Evolutionary conservation across 495 filamentous ascomycete species (phyloP).

Genomic region (Hypomontagnella monticulosa): DNA sequence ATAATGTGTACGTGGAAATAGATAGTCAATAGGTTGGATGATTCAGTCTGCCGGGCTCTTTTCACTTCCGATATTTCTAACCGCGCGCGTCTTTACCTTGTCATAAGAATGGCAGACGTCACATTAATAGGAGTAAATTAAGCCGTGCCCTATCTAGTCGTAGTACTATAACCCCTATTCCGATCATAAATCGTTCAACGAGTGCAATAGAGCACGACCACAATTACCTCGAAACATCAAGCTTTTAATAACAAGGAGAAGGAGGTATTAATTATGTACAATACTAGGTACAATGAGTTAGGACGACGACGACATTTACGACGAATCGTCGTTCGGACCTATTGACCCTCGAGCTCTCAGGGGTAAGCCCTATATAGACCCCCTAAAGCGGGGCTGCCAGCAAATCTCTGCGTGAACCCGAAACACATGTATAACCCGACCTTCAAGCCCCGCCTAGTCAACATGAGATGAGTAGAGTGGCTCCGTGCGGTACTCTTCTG

Average conservation of each 20-base stretch:
- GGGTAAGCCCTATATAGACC: not conserved
- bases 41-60: no score
- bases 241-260: slow-evolving; percentile 25
- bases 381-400: slow-evolving; percentile 10
- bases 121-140: no score
- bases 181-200: slow-evolving; percentile 5
- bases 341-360: slow-evolving; percentile 11
- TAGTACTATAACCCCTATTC: no score
- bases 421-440: slow-evolving; percentile 13
- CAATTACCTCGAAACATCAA: slow-evolving; percentile 7
- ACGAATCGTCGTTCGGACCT: slow-evolving; percentile 25
- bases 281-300: slow-evolving; percentile 35
- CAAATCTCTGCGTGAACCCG: slow-evolving; percentile 23
- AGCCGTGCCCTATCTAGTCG: no score
- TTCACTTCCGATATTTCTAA: no score
- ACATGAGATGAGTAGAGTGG: slow-evolving; percentile 27
- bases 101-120: no score
- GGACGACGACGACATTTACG: slow-evolving; percentile 25
- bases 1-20: no score
- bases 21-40: no score
- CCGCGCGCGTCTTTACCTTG: no score
- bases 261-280: slow-evolving; percentile 40
- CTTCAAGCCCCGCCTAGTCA: slow-evolving; percentile 19
- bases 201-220: no score
- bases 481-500: slow-evolving; percentile 2